Evolutionary conservation across 495 filamentous ascomycete species (phyloP).

Genomic region (Talaromyces adpressus): DNA sequence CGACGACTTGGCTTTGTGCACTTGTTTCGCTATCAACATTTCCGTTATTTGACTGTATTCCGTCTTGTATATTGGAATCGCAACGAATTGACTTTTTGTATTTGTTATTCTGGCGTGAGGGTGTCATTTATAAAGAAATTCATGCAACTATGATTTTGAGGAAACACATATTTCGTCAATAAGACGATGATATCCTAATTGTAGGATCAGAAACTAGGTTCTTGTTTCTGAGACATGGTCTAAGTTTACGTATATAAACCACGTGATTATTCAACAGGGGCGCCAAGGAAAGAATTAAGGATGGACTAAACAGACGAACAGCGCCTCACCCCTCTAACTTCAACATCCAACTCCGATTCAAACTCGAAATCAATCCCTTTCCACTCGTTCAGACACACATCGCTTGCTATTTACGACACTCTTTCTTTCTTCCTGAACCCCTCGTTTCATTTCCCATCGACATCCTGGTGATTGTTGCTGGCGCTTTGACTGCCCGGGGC

Average conservation of each 20-base stretch:
- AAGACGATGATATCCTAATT: not conserved
- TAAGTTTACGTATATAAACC: not conserved
- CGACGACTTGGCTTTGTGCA: conserved; percentile 6
- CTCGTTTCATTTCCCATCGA: not conserved
- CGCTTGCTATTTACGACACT: not conserved
- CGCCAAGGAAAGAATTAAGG: not conserved
- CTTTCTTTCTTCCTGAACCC: conserved; percentile 5
- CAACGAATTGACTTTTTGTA: conserved; percentile 1
- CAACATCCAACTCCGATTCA: not conserved
- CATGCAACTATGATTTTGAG: not conserved
- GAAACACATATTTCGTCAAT: not conserved
- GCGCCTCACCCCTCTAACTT: not conserved
- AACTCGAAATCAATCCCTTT: not conserved
- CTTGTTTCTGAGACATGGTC: not conserved
- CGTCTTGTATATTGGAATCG: conserved; percentile 5
- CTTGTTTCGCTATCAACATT: not conserved
- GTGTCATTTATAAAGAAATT: not conserved
- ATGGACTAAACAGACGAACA: not conserved
- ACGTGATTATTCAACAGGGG: not conserved
- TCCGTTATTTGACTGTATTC: not conserved
- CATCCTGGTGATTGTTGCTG: not conserved
- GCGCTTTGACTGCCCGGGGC: not conserved
- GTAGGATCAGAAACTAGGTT: not conserved
- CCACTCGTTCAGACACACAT: conserved; percentile 13
- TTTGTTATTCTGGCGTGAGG: not conserved